Evolutionary conservation across 129 eudicot genomes (phyloP), one percentile per base, ranked within the genome.

Genomic region (Lonicera japonica): DNA sequence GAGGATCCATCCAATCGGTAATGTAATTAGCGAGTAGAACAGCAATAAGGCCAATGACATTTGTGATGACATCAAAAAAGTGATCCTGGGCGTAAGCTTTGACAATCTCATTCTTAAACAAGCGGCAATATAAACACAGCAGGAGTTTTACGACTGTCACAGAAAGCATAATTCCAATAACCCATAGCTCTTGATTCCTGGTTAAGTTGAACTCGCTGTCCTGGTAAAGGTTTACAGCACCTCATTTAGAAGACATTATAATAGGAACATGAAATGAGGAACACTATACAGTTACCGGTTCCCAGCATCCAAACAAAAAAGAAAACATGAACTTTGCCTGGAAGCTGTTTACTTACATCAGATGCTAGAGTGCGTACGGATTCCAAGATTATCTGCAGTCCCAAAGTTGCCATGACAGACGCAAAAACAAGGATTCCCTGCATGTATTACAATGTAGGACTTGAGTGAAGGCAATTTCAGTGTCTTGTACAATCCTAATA

Each of bases 371-470:
- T 77, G 67, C 86, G 92, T 21, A 80, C 64, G 0, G 88, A 81
- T 75, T 88, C 96, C 84, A 84, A 63, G 36, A 88, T 88, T 21
- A 88, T 88, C 77, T 84, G 96, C 73, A 88, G 84, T 56, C 96
- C 96, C 25, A 88, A 75, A 25, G 96, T 88, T 58, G 96, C 96
- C 96, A 88, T 88, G 54, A 88, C 96, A 24, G 96, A 88, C 62
- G 96, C 96, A 72, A 88, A 88, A 50, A 88, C 96, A 24, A 88
- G 96, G 43, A 88, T 88, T 71, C 96, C 96, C 95, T 87, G 76
- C 67, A 80, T 20, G 55, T 24, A 53, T 51, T 56, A 43, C 25
- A n/a, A 60, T 24, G 56, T 39, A 59, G 50, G 45, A 46, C 25
- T n/a, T 45, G 36, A 29, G 36, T 29, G 36, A 29, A 29, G 36